Base-by-base conservation (phyloP, 2,329 filamentous ascomycete species). In the Talaromyces sp. region DNA sequence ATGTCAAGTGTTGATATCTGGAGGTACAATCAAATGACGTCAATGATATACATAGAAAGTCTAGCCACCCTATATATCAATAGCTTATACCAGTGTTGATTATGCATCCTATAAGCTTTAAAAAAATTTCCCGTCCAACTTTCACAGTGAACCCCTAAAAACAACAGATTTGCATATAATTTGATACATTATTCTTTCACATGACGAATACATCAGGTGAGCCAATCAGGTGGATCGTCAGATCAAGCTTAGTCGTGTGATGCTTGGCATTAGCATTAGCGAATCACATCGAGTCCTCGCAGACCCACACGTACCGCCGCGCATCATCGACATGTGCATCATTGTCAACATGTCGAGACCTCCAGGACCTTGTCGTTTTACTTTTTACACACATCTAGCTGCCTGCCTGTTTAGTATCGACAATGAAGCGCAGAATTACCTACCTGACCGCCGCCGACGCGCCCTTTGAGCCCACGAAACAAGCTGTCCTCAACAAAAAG, bases 391-490 rank as follows among this genome's bases (percentile, higher is more conserved):
- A 23, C 18, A 47, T 5, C 42, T 27, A 47, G 18, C 18, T 27
- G 23, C 23, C 3, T n/a, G 44, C 18, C 23, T 18, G n/a, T 9
- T 5, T 6, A 60, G 27, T 12, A 5, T 8, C 18, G 8, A 53
- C 34, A 78, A 79, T 79, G 77, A 75, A 73, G 62, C 70, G 70
- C 64, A 70, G 78, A 76, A 87, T 92, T 68, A 96, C 93, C 0
- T 95, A 92, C 66, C 79, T 96, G 59, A 87, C 89, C 66, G 82
- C 84, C 27, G 80, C 83, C n/a, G 85, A 87, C 51, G 79, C 84
- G 61, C 82, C 82, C 2, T 82, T 93, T 64, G 85, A 90, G 58
- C 88, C 89, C 0, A 77, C 84, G 1, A 79, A 85, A 53, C 79
- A 85, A 53, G 76, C 96, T 57, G 75, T 82, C 12, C 76, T 96